Evolutionary conservation across 495 filamentous ascomycete genomes (phyloP).

Genomic region (Monascus purpureus): DNA sequence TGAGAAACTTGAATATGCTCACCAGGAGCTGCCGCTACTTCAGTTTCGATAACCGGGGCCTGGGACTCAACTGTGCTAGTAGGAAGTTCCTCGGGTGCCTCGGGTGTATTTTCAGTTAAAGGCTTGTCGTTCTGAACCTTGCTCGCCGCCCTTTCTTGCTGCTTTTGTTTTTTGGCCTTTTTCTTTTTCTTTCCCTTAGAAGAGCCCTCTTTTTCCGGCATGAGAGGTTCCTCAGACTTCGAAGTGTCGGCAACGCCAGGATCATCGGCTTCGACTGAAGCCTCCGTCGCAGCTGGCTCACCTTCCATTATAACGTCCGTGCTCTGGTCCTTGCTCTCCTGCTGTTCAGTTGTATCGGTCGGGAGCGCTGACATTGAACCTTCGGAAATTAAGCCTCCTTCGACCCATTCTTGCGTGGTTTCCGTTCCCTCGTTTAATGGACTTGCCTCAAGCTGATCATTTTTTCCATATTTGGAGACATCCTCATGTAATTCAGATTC

Average conservation of each 20-base stretch:
- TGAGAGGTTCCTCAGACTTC: constrained; percentile 1
- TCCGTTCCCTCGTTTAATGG: background rate
- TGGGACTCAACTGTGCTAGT: no score
- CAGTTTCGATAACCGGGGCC: background rate
- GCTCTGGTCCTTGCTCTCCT: no score
- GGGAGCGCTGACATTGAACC: no score
- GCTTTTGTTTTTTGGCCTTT: constrained; percentile 7
- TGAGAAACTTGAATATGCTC: background rate
- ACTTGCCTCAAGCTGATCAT: background rate
- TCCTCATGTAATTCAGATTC: background rate
- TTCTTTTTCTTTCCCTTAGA: constrained; percentile 13
- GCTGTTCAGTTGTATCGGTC: no score
- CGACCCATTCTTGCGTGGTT: no score
- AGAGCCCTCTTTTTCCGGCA: constrained; percentile 7
- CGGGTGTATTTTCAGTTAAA: background rate
- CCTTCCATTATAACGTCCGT: no score
- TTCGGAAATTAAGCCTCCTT: no score
- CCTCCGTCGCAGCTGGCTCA: no score
- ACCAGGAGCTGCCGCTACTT: background rate
- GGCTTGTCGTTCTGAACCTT: background rate
- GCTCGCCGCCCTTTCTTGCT: constrained; percentile 3
- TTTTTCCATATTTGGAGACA: constrained; percentile 1
- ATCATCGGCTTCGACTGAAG: no score
- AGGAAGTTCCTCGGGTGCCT: constrained; percentile 1
- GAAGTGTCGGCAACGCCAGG: background rate